phyloP scores from a whole-genome alignment of 1,284 basidiomycete genomes.

The Tremellales sp. region DNA sequence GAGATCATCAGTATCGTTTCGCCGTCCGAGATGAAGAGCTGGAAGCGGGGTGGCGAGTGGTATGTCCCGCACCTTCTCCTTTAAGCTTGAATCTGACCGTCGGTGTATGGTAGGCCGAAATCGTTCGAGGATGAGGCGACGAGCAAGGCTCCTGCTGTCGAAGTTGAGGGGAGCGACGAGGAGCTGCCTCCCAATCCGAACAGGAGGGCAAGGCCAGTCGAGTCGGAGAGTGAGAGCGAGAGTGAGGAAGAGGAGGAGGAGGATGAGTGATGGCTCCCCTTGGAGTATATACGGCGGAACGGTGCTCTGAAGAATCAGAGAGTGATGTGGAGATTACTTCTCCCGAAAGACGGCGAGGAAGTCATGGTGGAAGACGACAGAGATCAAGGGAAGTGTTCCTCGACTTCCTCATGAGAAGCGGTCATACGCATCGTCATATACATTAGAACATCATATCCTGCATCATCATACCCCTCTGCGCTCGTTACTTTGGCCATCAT shows the following conservation, averaged over 20 bases:
- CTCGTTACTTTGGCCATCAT: too few species aligned
- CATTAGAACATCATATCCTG: too few species aligned
- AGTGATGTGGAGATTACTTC: too few species aligned
- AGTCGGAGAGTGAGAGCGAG: conserved; percentile 3
- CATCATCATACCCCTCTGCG: too few species aligned
- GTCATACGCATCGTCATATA: too few species aligned
- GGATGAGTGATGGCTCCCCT: too few species aligned
- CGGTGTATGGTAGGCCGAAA: conserved; percentile 12
- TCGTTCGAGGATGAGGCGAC: conserved; percentile 10
- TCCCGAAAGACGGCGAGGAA: too few species aligned
- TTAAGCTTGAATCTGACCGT: neutral
- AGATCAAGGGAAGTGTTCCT: too few species aligned
- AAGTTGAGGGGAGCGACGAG: neutral
- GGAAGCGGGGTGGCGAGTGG: conserved; percentile 38
- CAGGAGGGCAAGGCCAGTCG: conserved; percentile 6
- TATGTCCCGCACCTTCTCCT: conserved; percentile 12
- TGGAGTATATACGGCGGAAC: too few species aligned
- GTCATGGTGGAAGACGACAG: too few species aligned
- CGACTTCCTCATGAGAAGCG: too few species aligned
- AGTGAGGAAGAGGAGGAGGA: conserved; percentile 10
- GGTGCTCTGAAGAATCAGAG: too few species aligned
- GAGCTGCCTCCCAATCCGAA: conserved; percentile 20
- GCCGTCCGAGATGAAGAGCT: conserved; percentile 34
- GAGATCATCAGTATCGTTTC: conserved; percentile 36
- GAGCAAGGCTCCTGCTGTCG: neutral